Conservation (phyloP, 192 early-diverging fungal genomes). For the Chytriomyces sp. region DNA sequence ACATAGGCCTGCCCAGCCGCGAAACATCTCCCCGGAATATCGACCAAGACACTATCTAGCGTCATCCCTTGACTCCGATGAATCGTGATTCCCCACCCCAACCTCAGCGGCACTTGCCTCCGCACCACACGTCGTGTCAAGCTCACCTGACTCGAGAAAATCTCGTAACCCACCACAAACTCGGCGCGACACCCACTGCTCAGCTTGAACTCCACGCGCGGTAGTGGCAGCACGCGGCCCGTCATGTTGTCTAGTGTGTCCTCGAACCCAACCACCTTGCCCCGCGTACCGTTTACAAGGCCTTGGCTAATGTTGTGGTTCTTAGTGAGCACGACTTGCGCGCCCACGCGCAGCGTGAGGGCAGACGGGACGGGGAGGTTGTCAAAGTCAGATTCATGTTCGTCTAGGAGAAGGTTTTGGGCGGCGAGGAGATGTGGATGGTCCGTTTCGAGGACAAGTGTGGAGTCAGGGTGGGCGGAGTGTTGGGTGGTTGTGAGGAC, state of each 20-base stretch:
- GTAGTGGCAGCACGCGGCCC: slow-evolving; percentile 10
- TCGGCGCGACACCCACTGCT: neutral
- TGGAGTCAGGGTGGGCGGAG: neutral
- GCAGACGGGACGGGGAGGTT: neutral
- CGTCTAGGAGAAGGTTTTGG: neutral
- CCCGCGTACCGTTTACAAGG: slow-evolving; percentile 52
- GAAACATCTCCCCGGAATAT: slow-evolving; percentile 39
- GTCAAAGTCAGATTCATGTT: slow-evolving; percentile 4
- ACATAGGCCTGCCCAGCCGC: slow-evolving; percentile 57
- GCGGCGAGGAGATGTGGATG: no score
- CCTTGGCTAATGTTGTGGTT: slow-evolving; percentile 37
- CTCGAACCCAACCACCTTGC: slow-evolving; percentile 42
- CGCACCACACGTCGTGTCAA: slow-evolving; percentile 20
- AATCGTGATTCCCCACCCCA: slow-evolving; percentile 56
- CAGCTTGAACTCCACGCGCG: slow-evolving; percentile 42
- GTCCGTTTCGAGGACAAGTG: neutral
- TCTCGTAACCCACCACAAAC: slow-evolving; percentile 35
- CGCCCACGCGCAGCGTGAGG: slow-evolving; percentile 44
- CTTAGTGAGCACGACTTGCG: slow-evolving; percentile 45
- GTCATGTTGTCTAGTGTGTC: slow-evolving; percentile 15
- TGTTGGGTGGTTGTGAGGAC: slow-evolving; percentile 18
- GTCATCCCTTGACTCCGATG: slow-evolving; percentile 57
- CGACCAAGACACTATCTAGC: slow-evolving; percentile 48
- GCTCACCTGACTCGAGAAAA: slow-evolving; percentile 21
- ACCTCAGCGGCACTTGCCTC: slow-evolving; percentile 46